Evolutionary conservation across 75 land plant species (phyloP).

Genomic region (Adiantum capillusveneris): DNA sequence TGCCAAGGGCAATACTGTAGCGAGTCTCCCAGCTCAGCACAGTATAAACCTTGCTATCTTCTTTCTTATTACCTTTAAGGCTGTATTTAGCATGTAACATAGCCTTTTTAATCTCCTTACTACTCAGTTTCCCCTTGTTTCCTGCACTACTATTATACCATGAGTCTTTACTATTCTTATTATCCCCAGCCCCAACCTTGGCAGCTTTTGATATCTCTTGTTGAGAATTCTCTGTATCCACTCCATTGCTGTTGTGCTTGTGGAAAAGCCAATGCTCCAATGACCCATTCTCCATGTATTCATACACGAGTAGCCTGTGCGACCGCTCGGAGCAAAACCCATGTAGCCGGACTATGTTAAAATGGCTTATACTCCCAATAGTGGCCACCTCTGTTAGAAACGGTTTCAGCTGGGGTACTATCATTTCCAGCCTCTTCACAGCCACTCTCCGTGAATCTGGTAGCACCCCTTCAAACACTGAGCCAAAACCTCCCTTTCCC

Average conservation of each 20-base stretch:
- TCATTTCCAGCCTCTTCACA: slow-evolving; percentile 15
- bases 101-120: too few species aligned
- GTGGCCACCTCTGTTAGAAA: slow-evolving; percentile 42
- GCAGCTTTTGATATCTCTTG: too few species aligned
- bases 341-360: slow-evolving; percentile 22
- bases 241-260: slow-evolving; percentile 8
- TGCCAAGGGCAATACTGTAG: slow-evolving; percentile 16
- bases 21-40: slow-evolving; percentile 4
- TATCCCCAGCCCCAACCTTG: background rate
- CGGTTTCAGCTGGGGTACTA: slow-evolving; percentile 10
- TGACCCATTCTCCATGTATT: slow-evolving; percentile 26
- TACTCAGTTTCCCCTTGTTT: too few species aligned
- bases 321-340: slow-evolving; percentile 25
- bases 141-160: background rate
- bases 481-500: slow-evolving; percentile 37
- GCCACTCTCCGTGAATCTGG: slow-evolving; percentile 24
- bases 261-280: slow-evolving; percentile 17
- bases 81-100: too few species aligned
- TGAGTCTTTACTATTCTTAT: background rate
- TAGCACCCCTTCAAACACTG: slow-evolving; percentile 26
- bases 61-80: background rate
- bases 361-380: slow-evolving; percentile 23
- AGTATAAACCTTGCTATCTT: background rate
- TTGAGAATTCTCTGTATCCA: background rate
- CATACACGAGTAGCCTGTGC: slow-evolving; percentile 24